Evolutionary conservation across 106 monocot species (phyloP), one percentile per base, ranked within the genome.

Genomic region (Acanthochlamys bracteata): DNA sequence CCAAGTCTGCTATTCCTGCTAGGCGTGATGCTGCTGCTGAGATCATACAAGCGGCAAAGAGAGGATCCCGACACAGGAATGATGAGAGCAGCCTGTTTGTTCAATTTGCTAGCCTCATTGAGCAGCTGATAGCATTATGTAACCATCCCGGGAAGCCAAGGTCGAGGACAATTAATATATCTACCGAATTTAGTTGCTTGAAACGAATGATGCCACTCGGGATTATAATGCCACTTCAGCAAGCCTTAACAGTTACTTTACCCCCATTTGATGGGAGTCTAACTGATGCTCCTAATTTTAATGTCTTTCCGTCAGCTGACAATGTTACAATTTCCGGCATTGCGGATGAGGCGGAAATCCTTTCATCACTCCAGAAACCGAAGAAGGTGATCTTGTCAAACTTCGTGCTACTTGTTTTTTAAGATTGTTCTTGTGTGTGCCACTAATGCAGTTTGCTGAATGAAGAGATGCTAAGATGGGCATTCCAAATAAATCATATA

Each of bases 201-300:
- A 98, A 98, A 66, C 67, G 98, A 60, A 98, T 92, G 98, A 98
- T 98, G 98, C 98, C 98, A 11, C 66, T 98, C 61, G 88, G 83
- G 49, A 79, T 98, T 61, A 88, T 98, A 76, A 81, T 98, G 74
- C 98, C 98, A 14, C 63, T 98, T 57, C 98, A 98, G 68, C 83
- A 88, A 69, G 75, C 91, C 71, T 73, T 98, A 24, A 92, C 92
- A 63, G 83, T 92, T 54, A 79, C 74, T 22, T 68, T 98, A 22
- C 98, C 96, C 11, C 57, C 69, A 24, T 85, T 72, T 79, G 87
- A 81, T 66, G 39, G 66, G 20, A 67, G 21, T 57, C 63, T 56
- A 47, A 58, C 42, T 39, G 84, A 98, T 67, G 53, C 77, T 70
- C 68, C 85, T 27, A 77, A 59, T 57, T 74, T 75, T 56, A 70